A percentile compares a stretch with the other conserved stretches of the same genome.
phyloP scores from a whole-genome alignment of 176 grass and related monocot species.

The Hordeum marinum region DNA sequence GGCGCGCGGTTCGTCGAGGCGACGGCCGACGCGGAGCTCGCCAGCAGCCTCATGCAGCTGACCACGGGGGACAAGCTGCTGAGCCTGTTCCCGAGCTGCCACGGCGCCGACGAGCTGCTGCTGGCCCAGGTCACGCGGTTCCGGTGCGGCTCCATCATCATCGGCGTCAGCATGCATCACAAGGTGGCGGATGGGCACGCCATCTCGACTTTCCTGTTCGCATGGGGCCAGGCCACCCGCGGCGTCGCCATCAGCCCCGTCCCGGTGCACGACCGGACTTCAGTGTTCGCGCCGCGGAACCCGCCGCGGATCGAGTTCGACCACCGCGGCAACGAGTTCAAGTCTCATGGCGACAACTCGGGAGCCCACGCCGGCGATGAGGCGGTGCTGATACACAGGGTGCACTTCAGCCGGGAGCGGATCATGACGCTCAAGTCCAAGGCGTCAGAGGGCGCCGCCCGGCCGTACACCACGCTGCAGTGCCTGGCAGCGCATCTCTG shows the following conservation, averaged over 20 bases:
- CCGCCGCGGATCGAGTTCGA: background rate
- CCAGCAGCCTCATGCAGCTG: background rate
- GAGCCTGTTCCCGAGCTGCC: background rate
- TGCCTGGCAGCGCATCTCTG: conserved; percentile 21
- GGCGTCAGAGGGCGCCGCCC: background rate
- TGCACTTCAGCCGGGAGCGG: background rate
- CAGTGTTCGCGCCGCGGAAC: background rate
- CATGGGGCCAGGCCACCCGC: background rate
- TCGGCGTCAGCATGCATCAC: background rate
- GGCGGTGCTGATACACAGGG: background rate
- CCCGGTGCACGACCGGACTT: background rate
- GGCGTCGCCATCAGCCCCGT: background rate
- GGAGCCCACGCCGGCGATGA: background rate
- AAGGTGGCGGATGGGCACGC: background rate
- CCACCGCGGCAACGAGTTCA: conserved; percentile 16
- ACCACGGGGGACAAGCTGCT: background rate
- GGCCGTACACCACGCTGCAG: background rate
- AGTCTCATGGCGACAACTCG: accelerated
- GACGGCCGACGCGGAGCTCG: background rate
- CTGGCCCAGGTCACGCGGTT: conserved; percentile 24
- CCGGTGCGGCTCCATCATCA: background rate
- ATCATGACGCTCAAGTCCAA: background rate
- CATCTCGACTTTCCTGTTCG: background rate
- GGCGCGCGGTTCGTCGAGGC: conserved; percentile 20
- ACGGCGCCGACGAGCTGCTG: background rate